Evolutionary conservation across 148 eudicot genomes (phyloP), one percentile per base, ranked within the genome.

Genomic region (Beta vulgaris): DNA sequence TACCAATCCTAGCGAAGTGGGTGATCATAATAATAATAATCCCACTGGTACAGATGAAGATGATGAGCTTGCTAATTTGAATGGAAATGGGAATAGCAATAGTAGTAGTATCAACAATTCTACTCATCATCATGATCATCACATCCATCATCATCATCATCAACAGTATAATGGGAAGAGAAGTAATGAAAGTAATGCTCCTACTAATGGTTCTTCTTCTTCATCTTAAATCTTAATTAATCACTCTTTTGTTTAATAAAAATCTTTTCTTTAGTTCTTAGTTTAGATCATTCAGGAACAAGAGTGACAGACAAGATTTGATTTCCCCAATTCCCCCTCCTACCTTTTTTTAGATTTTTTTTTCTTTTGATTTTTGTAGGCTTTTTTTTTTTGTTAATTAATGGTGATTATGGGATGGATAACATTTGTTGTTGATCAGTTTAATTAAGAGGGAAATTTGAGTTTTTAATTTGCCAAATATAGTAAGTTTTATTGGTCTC

Each of bases 201-300:
- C 72, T 36, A 42, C 73, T 76, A 76, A 54, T 76, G 73, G 18
- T 68, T 68, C 78, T 21, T 79, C 82, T 0, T 79, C 78, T 25
- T 79, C 82, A 36, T 79, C 78, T 79, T 79, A 40, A 84, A 44
- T 54, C 64, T 65, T 21, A 75, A 39, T 34, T 44, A 59, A 72
- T 51, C 58, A 42, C 15, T 43, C 15, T 43, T 69, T 58, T n/a
- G n/a, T n/a, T 32, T 43, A 68, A 57, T 57, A 60, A 77, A 34
- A 53, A 39, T 16, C 18, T 26, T 37, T n/a, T 26, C 18, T 12
- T 53, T 76, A 57, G 48, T 69, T 16, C 35, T 44, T 64, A 57
- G 28, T 61, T 14, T 58, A 57, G 75, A 55, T 72, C 31, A 21
- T 60, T 35, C 37, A 44, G 29, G 28, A 49, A 34, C 2, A 32